Evolutionary conservation across 1,284 basidiomycete species (phyloP).

Genomic region (Amylostereum areolatum): DNA sequence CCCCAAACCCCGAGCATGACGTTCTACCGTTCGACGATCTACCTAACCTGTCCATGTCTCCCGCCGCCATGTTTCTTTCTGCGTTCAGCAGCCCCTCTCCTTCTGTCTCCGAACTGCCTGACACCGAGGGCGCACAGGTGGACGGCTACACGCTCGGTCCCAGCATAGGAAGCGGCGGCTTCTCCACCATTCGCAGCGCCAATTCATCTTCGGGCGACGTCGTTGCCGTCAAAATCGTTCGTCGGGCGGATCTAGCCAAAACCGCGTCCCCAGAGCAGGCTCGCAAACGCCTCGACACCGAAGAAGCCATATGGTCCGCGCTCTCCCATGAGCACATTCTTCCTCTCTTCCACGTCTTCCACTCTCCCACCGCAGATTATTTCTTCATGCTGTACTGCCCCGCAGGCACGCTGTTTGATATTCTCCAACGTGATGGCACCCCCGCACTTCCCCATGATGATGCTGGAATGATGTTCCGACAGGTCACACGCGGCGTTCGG

Average conservation of each 20-base stretch:
- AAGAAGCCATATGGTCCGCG: slow-evolving; percentile 75
- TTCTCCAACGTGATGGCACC: slow-evolving; percentile 66
- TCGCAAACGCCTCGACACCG: slow-evolving; percentile 64
- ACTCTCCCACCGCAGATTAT: slow-evolving; percentile 68
- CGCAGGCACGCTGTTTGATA: slow-evolving; percentile 82
- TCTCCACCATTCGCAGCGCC: slow-evolving; percentile 81
- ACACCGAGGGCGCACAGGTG: slow-evolving; percentile 57
- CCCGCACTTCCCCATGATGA: slow-evolving; percentile 69
- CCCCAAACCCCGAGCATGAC: slow-evolving; percentile 6
- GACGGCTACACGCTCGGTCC: slow-evolving; percentile 73
- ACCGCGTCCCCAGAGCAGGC: slow-evolving; percentile 39
- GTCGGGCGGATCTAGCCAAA: slow-evolving; percentile 45
- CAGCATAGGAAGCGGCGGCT: slow-evolving; percentile 79
- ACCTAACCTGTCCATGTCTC: slow-evolving; percentile 39
- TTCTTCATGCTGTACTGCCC: slow-evolving; percentile 83
- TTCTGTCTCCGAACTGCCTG: slow-evolving; percentile 29
- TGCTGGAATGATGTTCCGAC: slow-evolving; percentile 84
- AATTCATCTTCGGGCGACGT: slow-evolving; percentile 59
- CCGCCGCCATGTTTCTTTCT: slow-evolving; percentile 75
- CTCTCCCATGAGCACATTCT: slow-evolving; percentile 76
- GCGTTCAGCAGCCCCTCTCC: slow-evolving; percentile 47
- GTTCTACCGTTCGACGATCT: slow-evolving; percentile 14
- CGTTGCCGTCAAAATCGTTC: slow-evolving; percentile 82
- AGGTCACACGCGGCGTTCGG: slow-evolving; percentile 80
- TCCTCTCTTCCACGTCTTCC: slow-evolving; percentile 69